A percentile compares a stretch with the other conserved stretches of the same genome.
Conservation (phyloP, 2,329 filamentous ascomycete genomes). For the Didymella segeticola region DNA sequence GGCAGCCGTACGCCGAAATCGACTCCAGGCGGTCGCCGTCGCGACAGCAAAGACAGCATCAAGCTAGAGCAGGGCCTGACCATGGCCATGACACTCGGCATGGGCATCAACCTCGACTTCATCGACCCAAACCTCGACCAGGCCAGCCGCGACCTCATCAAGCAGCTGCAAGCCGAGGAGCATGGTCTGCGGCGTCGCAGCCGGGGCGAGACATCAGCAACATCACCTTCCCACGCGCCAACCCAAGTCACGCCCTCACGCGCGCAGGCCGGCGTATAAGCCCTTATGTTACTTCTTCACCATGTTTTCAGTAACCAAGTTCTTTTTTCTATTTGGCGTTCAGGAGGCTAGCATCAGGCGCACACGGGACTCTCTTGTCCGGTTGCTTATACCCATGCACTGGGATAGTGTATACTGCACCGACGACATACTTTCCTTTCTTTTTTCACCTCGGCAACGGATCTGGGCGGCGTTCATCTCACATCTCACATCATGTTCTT, state of each 20-base stretch:
- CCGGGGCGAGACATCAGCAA: conserved; percentile 14
- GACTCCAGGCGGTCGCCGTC: conserved; percentile 28
- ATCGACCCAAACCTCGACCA: conserved; percentile 36
- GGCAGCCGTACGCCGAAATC: conserved; percentile 41
- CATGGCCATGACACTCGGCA: conserved; percentile 25
- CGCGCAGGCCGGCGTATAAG: conserved; percentile 4
- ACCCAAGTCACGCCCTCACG: conserved; percentile 10
- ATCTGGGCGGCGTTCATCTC: neutral
- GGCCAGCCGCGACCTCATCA: conserved; percentile 34
- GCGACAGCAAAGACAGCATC: conserved; percentile 35
- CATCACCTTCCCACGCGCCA: conserved; percentile 5
- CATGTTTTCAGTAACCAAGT: conserved; percentile 1
- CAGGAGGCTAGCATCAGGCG: conserved; percentile 3
- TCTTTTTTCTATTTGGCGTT: conserved; percentile 6
- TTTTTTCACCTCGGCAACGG: neutral
- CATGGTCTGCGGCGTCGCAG: conserved; percentile 39
- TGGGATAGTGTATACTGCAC: conserved; percentile 33
- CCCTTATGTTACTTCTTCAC: neutral
- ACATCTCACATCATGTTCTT: neutral
- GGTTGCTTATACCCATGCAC: conserved; percentile 36
- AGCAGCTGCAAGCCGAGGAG: conserved; percentile 43
- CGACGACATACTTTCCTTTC: conserved; percentile 15
- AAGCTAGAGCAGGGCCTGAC: conserved; percentile 33
- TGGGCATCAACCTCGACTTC: conserved; percentile 28
- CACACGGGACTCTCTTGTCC: neutral